Conservation (phyloP, 805 yeast species). For the Yamadazyma tumulicola region DNA sequence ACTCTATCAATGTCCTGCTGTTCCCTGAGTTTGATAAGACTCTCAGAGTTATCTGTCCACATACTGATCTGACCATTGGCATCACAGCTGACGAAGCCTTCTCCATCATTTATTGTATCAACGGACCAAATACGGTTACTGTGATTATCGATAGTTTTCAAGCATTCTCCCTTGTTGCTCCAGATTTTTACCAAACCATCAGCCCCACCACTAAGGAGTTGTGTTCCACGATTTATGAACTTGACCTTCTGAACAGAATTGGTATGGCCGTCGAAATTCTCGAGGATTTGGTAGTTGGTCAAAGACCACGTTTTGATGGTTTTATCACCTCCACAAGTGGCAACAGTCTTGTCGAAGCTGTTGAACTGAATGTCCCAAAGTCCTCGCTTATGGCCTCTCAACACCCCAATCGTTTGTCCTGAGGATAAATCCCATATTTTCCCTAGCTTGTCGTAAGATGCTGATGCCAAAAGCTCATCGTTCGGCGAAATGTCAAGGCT, state of each 20-base stretch:
- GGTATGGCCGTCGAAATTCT: conserved; percentile 91
- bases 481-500: conserved; percentile 87
- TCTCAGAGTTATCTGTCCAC: conserved; percentile 88
- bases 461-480: conserved; percentile 85
- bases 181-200: conserved; percentile 92
- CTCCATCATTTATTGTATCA: conserved; percentile 62
- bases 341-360: conserved; percentile 69
- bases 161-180: conserved; percentile 79
- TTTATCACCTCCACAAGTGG: conserved; percentile 91
- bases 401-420: conserved; percentile 85
- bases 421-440: conserved; percentile 81
- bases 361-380: conserved; percentile 89
- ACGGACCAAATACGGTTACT: conserved; percentile 94
- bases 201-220: conserved; percentile 79
- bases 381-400: conserved; percentile 91
- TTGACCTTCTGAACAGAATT: conserved; percentile 84
- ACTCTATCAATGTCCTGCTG: conserved; percentile 51
- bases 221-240: conserved; percentile 64
- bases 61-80: conserved; percentile 90
- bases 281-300: conserved; percentile 66
- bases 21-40: conserved; percentile 53
- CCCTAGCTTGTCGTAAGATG: conserved; percentile 88
- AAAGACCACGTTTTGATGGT: conserved; percentile 87
- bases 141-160: conserved; percentile 84
- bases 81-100: conserved; percentile 77